Evolutionary conservation across 352 stramenopile species (phyloP), one percentile per base, ranked within the genome.

Genomic region (Phytophthora capsici): DNA sequence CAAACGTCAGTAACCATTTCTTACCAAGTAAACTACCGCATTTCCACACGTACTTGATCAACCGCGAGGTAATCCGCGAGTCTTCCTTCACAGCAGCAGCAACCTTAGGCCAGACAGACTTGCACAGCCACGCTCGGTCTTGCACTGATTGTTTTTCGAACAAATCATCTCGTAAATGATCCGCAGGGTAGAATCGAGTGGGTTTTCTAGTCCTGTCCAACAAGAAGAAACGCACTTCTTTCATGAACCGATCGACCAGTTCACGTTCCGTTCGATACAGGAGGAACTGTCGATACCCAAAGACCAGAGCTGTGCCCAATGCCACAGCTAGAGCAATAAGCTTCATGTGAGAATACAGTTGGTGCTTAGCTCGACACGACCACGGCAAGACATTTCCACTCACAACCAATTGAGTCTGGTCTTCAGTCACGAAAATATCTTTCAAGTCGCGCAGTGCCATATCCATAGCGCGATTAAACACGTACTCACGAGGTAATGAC

Each of bases 141-240:
- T 66, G 63, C 14, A 65, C 57, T 22, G 76, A 73, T 20, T 68
- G 69, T n/a, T 73, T 68, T 8, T 88, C 79, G 32, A 92, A 84
- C 17, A 92, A 63, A 30, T 90, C 64, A 30, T 92, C 83, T 22
- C 83, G 77, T 17, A 92, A 34, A 50, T 87, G 77, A 36, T 84
- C 78, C 4, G 75, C 77, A 3, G 80, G 77, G 36, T 89, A 92
- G 23, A 71, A 80, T 4, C 67, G 71, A 47, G 89, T 66, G 0
- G 73, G 32, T 4, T 57, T 58, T 5, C 71, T 63, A 12, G 75
- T 78, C 28, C 80, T 77, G 41, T 75, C 66, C 12, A 92, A 52
- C 32, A 92, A 58, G 44, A 80, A 81, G 26, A 81, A 90, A 19
- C 83, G 83, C 43, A 88, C 83, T 62, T 92, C 83, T 52, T 88